phyloP scores from a whole-genome alignment of 169 alveolate species.

The Plasmodium relictum region DNA sequence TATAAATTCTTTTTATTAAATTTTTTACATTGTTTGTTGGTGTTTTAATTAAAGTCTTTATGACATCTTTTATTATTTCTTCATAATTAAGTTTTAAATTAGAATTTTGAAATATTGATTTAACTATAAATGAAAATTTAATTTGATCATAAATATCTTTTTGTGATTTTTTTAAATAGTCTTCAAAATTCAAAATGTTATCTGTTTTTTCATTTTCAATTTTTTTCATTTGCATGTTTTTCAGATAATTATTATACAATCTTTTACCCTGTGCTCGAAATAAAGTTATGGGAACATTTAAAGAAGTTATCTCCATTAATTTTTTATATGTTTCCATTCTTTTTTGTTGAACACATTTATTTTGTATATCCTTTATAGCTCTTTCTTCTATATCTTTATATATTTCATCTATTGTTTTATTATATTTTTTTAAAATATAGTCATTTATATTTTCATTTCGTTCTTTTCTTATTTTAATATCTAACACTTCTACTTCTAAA shows the following conservation, averaged over 20 bases:
- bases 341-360: slow-evolving; percentile 73
- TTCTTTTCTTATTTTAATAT: slow-evolving; percentile 43
- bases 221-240: slow-evolving; percentile 30
- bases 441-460: slow-evolving; percentile 20
- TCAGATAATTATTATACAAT: slow-evolving; percentile 45
- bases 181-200: slow-evolving; percentile 53
- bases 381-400: slow-evolving; percentile 55
- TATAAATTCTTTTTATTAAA: slow-evolving; percentile 51
- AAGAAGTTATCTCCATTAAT: slow-evolving; percentile 70
- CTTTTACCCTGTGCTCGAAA: slow-evolving; percentile 75
- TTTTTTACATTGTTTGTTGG: slow-evolving; percentile 63
- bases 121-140: slow-evolving; percentile 68
- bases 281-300: slow-evolving; percentile 69
- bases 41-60: slow-evolving; percentile 60
- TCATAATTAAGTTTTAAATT: slow-evolving; percentile 73
- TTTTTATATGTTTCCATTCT: slow-evolving; percentile 78
- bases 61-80: slow-evolving; percentile 56
- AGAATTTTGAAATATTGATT: slow-evolving; percentile 57
- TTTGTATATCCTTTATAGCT: slow-evolving; percentile 67
- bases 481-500: slow-evolving; percentile 43
- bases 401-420: slow-evolving; percentile 58
- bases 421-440: slow-evolving; percentile 48
- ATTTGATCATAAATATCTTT: slow-evolving; percentile 73
- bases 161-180: slow-evolving; percentile 55
- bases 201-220: slow-evolving; percentile 15